Base-by-base conservation (phyloP, 2,329 filamentous ascomycete genomes). In the Paraphaeosphaeria sporulosa region DNA sequence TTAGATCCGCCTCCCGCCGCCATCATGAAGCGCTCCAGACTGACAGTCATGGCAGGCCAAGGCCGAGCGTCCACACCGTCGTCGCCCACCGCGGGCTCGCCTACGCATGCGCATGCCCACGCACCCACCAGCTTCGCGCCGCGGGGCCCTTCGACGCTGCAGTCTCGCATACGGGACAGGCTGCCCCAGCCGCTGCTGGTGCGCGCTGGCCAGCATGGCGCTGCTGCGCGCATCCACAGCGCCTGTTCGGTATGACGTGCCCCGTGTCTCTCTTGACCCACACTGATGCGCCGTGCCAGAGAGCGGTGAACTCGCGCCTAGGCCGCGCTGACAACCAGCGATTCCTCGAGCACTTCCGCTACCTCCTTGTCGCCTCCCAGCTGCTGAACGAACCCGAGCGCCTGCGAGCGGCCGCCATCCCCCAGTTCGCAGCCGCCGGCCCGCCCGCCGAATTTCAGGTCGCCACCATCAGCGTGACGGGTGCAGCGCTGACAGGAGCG, bases 281-380 rank as follows among this genome's bases (percentile, higher is more conserved):
- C 48, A 27, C 65, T 72, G 47, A 72, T 68, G 64, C 34, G n/a
- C 56, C 21, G 30, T 9, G 32, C 47, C 71, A 92, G 89, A 86
- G 85, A 69, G 90, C 86, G 10, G 85, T 94, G 59, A 90, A 90
- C 65, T 89, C 89, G 43, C 86, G 87, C 62, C 85, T 96, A 64
- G 89, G 91, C 57, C 85, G 89, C 65, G 88, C 87, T 68, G 93
- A 96, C 69, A 96, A 94, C 74, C 86, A 90, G 67, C 89, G 89
- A 66, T 97, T 97, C 71, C 85, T 97, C 60, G 94, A 97, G 78
- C 91, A 93, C 73, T 97, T 97, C 72, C 91, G 94, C 64, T 97
- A 97, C 79, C 90, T 92, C 23, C 92, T 97, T 65, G 91, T 97
- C 72, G 93, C 93, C 53, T 97, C 94, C 23, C 93, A 97, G 75